phyloP scores from a whole-genome alignment of 2,329 filamentous ascomycete species.

The Epichloe elymi region DNA sequence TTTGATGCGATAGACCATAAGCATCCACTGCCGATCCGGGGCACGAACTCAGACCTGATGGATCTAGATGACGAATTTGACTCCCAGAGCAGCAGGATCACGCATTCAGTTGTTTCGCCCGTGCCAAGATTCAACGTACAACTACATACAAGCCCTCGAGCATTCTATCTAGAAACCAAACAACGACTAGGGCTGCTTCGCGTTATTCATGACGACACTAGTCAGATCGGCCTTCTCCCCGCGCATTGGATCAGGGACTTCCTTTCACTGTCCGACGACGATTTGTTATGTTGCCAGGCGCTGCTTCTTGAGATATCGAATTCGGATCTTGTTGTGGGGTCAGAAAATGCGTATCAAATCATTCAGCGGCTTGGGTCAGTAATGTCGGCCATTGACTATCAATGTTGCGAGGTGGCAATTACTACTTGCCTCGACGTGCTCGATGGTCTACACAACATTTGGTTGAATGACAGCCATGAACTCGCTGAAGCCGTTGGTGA shows the following conservation, averaged over 20 bases:
- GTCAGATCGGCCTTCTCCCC: slow-evolving; percentile 37
- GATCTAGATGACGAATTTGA: slow-evolving; percentile 55
- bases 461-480: slow-evolving; percentile 45
- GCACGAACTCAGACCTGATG: slow-evolving; percentile 40
- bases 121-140: slow-evolving; percentile 34
- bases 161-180: slow-evolving; percentile 35
- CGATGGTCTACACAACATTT: slow-evolving; percentile 46
- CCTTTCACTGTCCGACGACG: slow-evolving; percentile 35
- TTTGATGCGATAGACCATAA: slow-evolving; percentile 15
- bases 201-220: slow-evolving; percentile 27
- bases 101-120: slow-evolving; percentile 22
- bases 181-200: slow-evolving; percentile 33
- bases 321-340: slow-evolving; percentile 37
- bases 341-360: slow-evolving; percentile 32
- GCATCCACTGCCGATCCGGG: slow-evolving; percentile 13
- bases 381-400: slow-evolving; percentile 45
- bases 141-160: slow-evolving; percentile 26
- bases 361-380: slow-evolving; percentile 38
- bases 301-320: slow-evolving; percentile 39
- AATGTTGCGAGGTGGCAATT: slow-evolving; percentile 62
- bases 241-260: slow-evolving; percentile 36
- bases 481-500: slow-evolving; percentile 57
- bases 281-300: slow-evolving; percentile 37
- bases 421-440: slow-evolving; percentile 56
- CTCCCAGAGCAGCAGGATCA: slow-evolving; percentile 40